Evolutionary conservation across 202 grass and related monocot species (phyloP), one percentile per base, ranked within the genome.

Genomic region (Digitaria exilis): DNA sequence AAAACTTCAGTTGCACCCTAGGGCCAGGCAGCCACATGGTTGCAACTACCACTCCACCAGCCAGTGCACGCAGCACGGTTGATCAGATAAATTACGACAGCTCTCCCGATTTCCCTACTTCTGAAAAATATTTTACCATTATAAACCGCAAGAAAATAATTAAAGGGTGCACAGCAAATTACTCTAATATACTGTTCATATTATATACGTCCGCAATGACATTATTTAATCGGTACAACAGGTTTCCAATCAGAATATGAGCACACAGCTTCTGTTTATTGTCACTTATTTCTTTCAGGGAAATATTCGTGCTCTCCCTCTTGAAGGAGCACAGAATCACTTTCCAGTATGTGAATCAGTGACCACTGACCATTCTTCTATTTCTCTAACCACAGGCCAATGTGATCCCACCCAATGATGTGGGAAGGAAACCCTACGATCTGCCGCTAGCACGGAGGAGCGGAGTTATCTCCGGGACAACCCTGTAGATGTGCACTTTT

Each of bases 401-500:
- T 41, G 28, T 29, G 52, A 77, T 49, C 65, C 30, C 78, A 32
- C 11, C 32, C 4, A 50, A 21, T 19, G 59, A 30, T 30, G 76
- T 28, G 35, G 19, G 58, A 31, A 67, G 6, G 60, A 10, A 55
- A 46, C 52, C 37, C 31, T 81, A 65, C 66, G 69, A 85, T 54
- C 6, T 80, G 49, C 4, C 56, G 24, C 30, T 65, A 8, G 35
- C 28, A 21, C 73, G 65, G 30, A 84, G 51, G 52, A 89, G 84
- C 0, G 96, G 93, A 13, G 70, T 85, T 68, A 92, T 89, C 62
- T 92, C 81, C 1, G 87, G 82, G 34, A 96, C 79, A 66, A 94
- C 93, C 80, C 96, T 90, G 63, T 95, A 96, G 56, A 94, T 94
- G 74, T 96, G 93, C 34, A 99, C 94, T 78, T 87, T 94, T 30